phyloP scores from a whole-genome alignment of 192 early-diverging fungal genomes.

The Backusella westeae region DNA sequence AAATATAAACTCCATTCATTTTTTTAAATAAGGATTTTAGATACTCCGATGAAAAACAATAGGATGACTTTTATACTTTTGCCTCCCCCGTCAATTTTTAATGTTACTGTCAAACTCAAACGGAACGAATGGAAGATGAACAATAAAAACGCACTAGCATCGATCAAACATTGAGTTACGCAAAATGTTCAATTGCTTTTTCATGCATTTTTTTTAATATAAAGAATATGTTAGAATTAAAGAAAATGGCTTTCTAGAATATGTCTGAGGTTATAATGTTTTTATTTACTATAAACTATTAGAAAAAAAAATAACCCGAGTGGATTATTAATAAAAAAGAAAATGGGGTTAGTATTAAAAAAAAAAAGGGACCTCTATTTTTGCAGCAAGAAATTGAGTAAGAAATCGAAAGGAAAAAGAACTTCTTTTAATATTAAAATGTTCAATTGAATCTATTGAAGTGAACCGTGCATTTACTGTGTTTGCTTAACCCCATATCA shows the following conservation, averaged over 20 bases:
- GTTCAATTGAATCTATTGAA: background rate
- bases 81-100: background rate
- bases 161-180: background rate
- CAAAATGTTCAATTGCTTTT: background rate
- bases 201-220: background rate
- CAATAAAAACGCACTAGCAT: background rate
- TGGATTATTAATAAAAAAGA: background rate
- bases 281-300: background rate
- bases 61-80: background rate
- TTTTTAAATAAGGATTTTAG: background rate
- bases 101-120: background rate
- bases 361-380: background rate
- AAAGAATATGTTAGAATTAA: background rate
- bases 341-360: background rate
- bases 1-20: background rate
- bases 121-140: background rate
- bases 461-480: background rate
- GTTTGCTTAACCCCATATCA: background rate
- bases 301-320: background rate
- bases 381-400: background rate
- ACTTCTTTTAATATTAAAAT: background rate
- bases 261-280: background rate
- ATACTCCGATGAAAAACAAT: slow-evolving; percentile 5
- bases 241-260: background rate
- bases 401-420: background rate